Conservation (phyloP, 108 stramenopile genomes). For the Aurantiochytrium sp. region DNA sequence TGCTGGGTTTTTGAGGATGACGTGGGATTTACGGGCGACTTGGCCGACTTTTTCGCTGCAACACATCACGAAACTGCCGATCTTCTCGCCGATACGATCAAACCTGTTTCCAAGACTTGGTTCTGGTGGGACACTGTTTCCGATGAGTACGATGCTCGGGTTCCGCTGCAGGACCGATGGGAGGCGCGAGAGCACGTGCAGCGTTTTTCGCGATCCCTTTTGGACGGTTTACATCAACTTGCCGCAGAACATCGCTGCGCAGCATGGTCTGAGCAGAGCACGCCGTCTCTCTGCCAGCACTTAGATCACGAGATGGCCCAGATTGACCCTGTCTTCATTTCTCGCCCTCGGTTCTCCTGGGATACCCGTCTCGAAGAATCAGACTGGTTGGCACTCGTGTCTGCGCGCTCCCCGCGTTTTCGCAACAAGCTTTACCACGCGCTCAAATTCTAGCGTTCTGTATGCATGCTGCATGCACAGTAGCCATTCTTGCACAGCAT, state of each 20-base stretch:
- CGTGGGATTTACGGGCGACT: background rate
- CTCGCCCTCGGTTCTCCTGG: background rate
- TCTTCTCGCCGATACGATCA: background rate
- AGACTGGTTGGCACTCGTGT: background rate
- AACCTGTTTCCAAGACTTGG: background rate
- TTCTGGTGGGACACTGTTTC: background rate
- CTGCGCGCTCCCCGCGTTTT: background rate
- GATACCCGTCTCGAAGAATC: background rate
- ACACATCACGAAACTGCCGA: background rate
- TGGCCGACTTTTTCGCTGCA: background rate
- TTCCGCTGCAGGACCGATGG: background rate
- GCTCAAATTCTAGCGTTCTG: constrained; percentile 3
- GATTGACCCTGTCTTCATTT: background rate
- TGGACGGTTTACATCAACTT: background rate
- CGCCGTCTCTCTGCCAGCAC: background rate
- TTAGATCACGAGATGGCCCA: background rate
- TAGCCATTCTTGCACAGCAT: no score
- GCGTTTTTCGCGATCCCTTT: background rate
- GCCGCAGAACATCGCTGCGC: background rate
- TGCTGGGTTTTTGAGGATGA: background rate
- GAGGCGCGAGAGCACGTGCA: constrained; percentile 12
- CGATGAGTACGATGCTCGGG: background rate
- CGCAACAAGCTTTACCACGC: background rate
- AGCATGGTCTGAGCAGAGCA: background rate
- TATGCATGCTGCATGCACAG: background rate